Percentiles rank a stretch among this genome's conserved stretches.
Evolutionary conservation across 331 rosid genomes (phyloP).

Genomic region (Pyracantha coccinea): DNA sequence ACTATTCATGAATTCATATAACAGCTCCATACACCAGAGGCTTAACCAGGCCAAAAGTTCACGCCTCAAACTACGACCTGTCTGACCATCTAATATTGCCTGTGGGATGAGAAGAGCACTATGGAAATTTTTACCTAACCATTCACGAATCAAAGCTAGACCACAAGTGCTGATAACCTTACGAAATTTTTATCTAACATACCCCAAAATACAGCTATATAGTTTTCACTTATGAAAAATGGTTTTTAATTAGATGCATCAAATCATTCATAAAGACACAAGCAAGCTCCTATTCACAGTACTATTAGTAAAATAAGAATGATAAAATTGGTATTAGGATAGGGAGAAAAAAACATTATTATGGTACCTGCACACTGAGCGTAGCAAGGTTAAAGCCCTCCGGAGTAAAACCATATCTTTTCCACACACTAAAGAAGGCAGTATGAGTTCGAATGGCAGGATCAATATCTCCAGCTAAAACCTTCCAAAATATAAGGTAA

Average conservation of each 20-base stretch:
- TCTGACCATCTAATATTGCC: conserved; percentile 8
- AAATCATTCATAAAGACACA: conserved; percentile 2
- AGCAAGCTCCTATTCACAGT: conserved; percentile 1
- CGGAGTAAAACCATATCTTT: conserved; percentile 91
- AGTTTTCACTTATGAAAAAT: background rate
- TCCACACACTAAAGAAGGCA: conserved; percentile 98
- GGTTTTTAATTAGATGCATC: background rate
- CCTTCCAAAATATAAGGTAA: conserved; percentile 43
- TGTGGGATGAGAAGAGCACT: background rate
- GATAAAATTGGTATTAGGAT: background rate
- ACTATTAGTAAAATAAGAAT: background rate
- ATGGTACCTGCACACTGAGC: conserved; percentile 83
- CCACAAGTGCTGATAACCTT: background rate
- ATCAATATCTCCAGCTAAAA: conserved; percentile 88
- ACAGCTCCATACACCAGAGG: background rate
- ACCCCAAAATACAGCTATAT: background rate
- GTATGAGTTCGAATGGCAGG: conserved; percentile 94
- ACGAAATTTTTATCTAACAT: background rate
- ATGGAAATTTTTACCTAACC: conserved; percentile 1
- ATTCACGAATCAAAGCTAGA: background rate
- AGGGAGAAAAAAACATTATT: conserved; percentile 5
- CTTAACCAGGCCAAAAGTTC: conserved; percentile 7
- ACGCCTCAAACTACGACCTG: conserved; percentile 12
- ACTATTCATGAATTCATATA: background rate
- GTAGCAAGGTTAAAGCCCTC: conserved; percentile 98